Evolutionary conservation across 2,329 filamentous ascomycete species (phyloP), one percentile per base, ranked within the genome.

Genomic region (Paecilomyces dactylethromorphus): DNA sequence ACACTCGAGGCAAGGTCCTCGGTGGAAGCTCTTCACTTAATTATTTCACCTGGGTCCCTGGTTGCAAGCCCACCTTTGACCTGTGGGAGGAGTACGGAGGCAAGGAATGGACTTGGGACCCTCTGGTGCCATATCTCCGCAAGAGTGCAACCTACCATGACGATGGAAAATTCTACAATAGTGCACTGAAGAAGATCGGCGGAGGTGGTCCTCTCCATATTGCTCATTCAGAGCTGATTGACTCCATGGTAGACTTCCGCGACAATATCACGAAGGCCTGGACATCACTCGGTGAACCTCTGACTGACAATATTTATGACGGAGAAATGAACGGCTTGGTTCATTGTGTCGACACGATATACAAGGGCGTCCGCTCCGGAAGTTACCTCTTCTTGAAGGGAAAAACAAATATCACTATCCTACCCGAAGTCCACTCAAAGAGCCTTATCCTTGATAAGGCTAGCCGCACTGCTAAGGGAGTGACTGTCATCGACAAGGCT

Each of bases 41-140:
- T 72, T 88, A 87, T 68, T 86, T 82, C 69, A 86, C 84, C 13
- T 87, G 84, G 84, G 76, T 85, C 5, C 83, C 80, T 1, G 85
- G 84, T 1, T 82, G 78, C 58, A 79, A 80, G 56, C 76, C 77
- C 2, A 87, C 84, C 0, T 87, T 84, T 64, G 82, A 81, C 62
- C 70, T 76, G 58, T 81, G 79, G 78, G 76, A 67, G 15, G 74
- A 77, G 39, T 80, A 72, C 57, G 78, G 79, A 29, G 77, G 76
- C 1, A 64, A 74, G 1, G 73, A 77, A 11, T 88, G 85, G 85
- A 85, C 74, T 0, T 87, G 82, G 81, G 77, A 84, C 1, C 73
- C 68, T 8, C 71, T 76, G 39, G 72, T 78, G 2, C 73, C 76
- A 6, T 86, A 85, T 62, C 73, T 86, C 7, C 76, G 78, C 62